Evolutionary conservation across 805 yeast genomes (phyloP), one percentile per base, ranked within the genome.

Genomic region (Peterozyma toletana): DNA sequence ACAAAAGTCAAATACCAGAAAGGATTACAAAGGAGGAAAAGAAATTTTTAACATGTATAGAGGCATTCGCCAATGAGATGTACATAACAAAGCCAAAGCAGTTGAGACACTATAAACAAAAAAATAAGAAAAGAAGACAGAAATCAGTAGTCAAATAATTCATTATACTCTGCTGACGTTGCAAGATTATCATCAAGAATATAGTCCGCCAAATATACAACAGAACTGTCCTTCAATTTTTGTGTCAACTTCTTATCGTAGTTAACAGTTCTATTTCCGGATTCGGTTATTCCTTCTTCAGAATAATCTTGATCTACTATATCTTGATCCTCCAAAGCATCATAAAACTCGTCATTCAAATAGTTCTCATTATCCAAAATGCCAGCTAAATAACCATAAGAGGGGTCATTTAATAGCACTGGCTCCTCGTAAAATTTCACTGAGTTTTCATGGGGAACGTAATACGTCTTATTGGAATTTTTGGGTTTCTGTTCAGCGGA

Each of bases 401-500:
- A 44, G 7, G 44, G 37, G 10, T 27, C 30, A 14, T 40, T 29
- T 34, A 40, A 11, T 14, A 31, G 38, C 5, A 44, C 30, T 15
- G 47, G 47, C 10, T 44, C 47, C 11, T 44, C 47, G 15, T 44
- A 40, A 37, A 44, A 44, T 21, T 34, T 44, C 21, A 44, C 41
- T 2, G 43, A 35, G 30, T 44, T 43, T 9, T 44, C 46, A n/a
- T 37, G 35, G 9, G 38, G 39, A 2, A 40, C 6, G 30, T 44
- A 44, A 29, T 31, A 40, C 11, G 14, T 11, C 15, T 33, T 39
- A 17, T 37, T 37, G n/a, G 43, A 29, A 14, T 17, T 31, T 11
- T 10, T 11, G 15, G 15, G 14, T 14, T 35, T 31, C 4, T 9
- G 27, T 16, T 21, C n/a, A 13, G 30, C 29, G 5, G 45, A 41